Evolutionary conservation across 139 green algal genomes (phyloP).

Genomic region (Zygnema circumcarinatum): DNA sequence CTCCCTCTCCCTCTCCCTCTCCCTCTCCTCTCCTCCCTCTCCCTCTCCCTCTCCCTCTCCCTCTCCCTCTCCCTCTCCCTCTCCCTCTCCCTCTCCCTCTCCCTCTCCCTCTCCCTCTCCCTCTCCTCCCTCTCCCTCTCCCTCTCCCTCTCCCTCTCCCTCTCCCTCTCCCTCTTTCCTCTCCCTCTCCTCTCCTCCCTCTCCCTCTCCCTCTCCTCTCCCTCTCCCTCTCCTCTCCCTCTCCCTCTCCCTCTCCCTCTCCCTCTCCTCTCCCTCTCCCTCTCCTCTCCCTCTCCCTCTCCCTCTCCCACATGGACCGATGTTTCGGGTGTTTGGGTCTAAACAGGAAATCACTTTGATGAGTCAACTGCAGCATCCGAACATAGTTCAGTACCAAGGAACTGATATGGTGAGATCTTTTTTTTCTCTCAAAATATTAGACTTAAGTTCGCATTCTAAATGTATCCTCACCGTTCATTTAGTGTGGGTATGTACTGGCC

Average conservation of each 20-base stretch:
- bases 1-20: neutral
- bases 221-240: neutral
- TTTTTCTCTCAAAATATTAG: constrained; percentile 29
- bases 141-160: neutral
- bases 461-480: neutral
- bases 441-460: too few relatives aligned
- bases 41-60: neutral
- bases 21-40: neutral
- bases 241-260: neutral
- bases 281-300: neutral
- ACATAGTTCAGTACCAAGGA: constrained; percentile 95
- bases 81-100: neutral
- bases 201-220: neutral
- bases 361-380: constrained; percentile 79
- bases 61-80: neutral
- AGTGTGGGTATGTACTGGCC: neutral
- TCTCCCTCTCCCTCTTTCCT: neutral
- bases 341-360: constrained; percentile 84
- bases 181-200: neutral
- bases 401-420: neutral
- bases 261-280: neutral
- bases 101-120: neutral
- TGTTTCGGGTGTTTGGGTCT: neutral
- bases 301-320: neutral
- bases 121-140: neutral